These are phyloP conservation scores for Cyclocybe aegerita DNA, from an alignment of 768 basidiomycete species.

Conservation along the genomic window DNA sequence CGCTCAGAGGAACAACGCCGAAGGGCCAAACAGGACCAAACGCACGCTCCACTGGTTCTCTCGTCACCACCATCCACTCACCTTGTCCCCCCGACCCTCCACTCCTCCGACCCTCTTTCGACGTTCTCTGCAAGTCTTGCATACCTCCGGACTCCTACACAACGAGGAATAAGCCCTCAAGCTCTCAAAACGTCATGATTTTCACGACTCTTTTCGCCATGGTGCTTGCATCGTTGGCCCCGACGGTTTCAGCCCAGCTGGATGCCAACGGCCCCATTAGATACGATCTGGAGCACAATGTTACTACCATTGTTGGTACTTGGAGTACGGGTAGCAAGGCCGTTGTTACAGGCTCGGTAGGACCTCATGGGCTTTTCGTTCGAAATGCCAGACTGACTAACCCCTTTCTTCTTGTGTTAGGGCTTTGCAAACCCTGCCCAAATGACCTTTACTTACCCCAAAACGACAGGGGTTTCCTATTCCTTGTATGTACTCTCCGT, in stretches of 20 bases:
- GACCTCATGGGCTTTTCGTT: constrained; percentile 29
- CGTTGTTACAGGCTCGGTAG: constrained; percentile 80
- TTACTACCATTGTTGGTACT: constrained; percentile 72
- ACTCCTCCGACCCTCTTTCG: constrained; percentile 8
- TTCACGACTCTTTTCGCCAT: constrained; percentile 37
- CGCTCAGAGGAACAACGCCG: constrained; percentile 14
- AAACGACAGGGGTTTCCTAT: constrained; percentile 82
- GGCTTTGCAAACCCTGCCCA: constrained; percentile 85
- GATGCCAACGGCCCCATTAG: constrained; percentile 27
- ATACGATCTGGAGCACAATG: constrained; percentile 55
- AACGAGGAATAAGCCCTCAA: constrained; percentile 5
- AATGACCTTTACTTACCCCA: constrained; percentile 79
- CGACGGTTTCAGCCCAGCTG: constrained; percentile 32
- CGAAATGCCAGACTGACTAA: constrained; percentile 2
- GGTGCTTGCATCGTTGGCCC: constrained; percentile 37
- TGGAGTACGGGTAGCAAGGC: constrained; percentile 81
- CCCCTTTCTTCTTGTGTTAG: constrained; percentile 36
- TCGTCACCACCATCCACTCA: constrained; percentile 26
- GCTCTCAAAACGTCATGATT: constrained; percentile 34
- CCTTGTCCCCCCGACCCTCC: constrained; percentile 12
- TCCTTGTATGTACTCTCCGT: constrained; percentile 71
- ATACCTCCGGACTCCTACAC: too few species aligned
- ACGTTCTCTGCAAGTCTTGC: background rate
- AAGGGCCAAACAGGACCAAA: constrained; percentile 31
- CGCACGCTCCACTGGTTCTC: constrained; percentile 26